Evolutionary conservation across 2,329 filamentous ascomycete genomes (phyloP), one percentile per base, ranked within the genome.

Genomic region (Hypoxylon sp.): DNA sequence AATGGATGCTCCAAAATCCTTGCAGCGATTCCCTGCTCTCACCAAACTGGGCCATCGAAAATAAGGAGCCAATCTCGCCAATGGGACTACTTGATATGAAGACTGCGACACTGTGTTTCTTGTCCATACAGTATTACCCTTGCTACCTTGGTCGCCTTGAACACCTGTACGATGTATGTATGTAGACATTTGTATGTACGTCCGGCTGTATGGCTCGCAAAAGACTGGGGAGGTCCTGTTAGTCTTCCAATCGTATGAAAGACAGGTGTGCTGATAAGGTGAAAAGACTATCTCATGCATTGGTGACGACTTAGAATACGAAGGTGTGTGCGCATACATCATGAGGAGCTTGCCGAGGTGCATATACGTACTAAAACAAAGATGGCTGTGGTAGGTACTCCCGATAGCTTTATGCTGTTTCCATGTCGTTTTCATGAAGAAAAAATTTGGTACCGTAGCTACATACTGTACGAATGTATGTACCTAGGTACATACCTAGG

Each of bases 61-160:
- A 70, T 67, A 57, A 65, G 56, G 60, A 61, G 58, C 68, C 68
- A 75, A 75, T 75, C 68, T 75, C 73, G 73, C 73, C 73, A 75
- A 75, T 69, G 62, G 63, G 48, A 57, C 32, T 55, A 59, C 52
- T 68, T 72, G 68, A 72, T 69, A 72, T 71, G 71, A 73, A 68
- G 21, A 69, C 59, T 74, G 66, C 71, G 62, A 72, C 72, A 72
- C 63, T 70, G 66, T 69, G 45, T 62, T 71, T 69, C 63, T 69
- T 52, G 50, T 43, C 53, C 52, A 62, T 64, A 69, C 52, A 21
- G 64, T 67, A 49, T 45, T 38, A 66, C 21, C 55, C 60, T 56
- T 57, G 63, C 36, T 46, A 52, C 52, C n/a, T 65, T 60, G 56
- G 25, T 48, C 25, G 45, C 17, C 30, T 60, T 28, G 62, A 46